phyloP scores from a whole-genome alignment of 192 early-diverging fungal genomes.

The Entomortierella chlamydospora region DNA sequence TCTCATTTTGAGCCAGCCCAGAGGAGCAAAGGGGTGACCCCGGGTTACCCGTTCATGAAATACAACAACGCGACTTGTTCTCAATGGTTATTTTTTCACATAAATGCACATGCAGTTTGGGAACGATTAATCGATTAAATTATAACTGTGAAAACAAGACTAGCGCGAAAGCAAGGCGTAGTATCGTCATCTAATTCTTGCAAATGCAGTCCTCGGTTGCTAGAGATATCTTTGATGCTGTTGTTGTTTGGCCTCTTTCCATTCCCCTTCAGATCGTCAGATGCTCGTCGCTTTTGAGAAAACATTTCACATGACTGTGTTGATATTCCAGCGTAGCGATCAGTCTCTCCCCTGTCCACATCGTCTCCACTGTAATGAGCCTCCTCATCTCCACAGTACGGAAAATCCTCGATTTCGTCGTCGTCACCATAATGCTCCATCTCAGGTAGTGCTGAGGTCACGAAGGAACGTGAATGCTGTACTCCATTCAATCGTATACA shows the following conservation, averaged over 20 bases:
- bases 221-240: not conserved
- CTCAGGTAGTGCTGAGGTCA: too few species aligned
- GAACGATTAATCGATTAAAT: not conserved
- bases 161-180: not conserved
- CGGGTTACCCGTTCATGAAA: too few species aligned
- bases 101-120: not conserved
- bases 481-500: not conserved
- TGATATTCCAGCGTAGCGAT: not conserved
- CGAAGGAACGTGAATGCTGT: too few species aligned
- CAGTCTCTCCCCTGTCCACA: not conserved
- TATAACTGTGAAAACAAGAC: not conserved
- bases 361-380: not conserved
- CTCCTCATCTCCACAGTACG: not conserved
- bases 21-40: not conserved
- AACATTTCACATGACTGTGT: not conserved
- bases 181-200: not conserved
- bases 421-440: too few species aligned
- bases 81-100: not conserved
- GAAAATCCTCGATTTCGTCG: too few species aligned
- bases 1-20: not conserved
- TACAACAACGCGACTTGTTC: too few species aligned
- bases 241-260: slow-evolving; percentile 1
- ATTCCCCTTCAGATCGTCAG: not conserved
- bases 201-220: not conserved
- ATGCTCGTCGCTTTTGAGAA: slow-evolving; percentile 4